These are phyloP conservation scores for Diaporthe helianthi DNA, from an alignment of 2,329 filamentous ascomycete species.

Conservation along the genomic window DNA sequence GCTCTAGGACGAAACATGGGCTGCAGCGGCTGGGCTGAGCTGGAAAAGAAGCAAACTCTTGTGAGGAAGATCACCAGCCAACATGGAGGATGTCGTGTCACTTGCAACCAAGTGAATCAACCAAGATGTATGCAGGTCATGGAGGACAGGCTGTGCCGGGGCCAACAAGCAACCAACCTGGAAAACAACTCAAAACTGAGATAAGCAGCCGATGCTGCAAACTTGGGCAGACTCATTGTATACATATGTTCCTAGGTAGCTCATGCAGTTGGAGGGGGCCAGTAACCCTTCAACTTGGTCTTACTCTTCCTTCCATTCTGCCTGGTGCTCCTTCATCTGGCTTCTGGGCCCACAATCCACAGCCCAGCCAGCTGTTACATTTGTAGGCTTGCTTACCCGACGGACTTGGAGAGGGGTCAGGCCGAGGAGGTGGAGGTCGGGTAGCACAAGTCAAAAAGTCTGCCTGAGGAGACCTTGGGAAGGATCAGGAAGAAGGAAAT, in stretches of 20 bases:
- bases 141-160: not conserved
- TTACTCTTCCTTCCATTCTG: not conserved
- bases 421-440: too few relatives aligned
- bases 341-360: not conserved
- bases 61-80: rapidly evolving
- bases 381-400: slow-evolving; percentile 20
- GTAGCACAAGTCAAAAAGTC: not conserved
- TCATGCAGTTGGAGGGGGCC: slow-evolving; percentile 7
- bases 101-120: not conserved
- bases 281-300: not conserved
- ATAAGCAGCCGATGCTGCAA: not conserved
- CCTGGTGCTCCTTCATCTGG: not conserved
- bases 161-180: not conserved
- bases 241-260: too few relatives aligned
- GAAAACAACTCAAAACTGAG: not conserved
- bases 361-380: not conserved
- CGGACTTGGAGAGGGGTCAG: not conserved
- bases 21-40: not conserved
- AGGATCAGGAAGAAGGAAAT: not conserved
- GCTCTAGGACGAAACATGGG: not conserved
- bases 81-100: too few relatives aligned
- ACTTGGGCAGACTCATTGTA: not conserved
- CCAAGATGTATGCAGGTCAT: not conserved
- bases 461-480: not conserved
- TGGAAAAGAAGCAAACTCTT: not conserved